These are phyloP conservation scores for Hippophae tibetana DNA, from an alignment of 306 rosid species.

Conservation along the genomic window DNA sequence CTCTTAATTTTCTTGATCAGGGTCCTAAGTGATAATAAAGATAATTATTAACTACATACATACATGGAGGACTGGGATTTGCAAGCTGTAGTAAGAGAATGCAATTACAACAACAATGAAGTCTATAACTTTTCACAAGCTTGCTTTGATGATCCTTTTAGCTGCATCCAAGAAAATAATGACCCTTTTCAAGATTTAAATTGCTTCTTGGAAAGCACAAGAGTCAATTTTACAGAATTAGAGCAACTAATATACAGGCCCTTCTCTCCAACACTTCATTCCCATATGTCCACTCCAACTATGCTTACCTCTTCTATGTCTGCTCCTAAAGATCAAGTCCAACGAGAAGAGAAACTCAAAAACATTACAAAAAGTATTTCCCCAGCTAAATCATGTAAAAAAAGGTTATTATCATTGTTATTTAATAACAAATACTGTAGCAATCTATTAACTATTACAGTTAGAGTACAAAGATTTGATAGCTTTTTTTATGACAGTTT, in stretches of 20 bases:
- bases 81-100: conserved; percentile 70
- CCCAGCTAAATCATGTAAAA: conserved; percentile 22
- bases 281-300: conserved; percentile 30
- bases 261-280: conserved; percentile 36
- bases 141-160: not conserved
- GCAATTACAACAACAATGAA: conserved; percentile 1
- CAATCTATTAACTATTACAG: too few relatives aligned
- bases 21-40: not conserved
- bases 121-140: conserved; percentile 14
- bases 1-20: too few relatives aligned
- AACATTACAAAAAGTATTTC: conserved; percentile 18
- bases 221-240: conserved; percentile 36
- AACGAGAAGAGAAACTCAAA: conserved; percentile 22
- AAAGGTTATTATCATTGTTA: conserved; percentile 24
- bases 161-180: conserved; percentile 25
- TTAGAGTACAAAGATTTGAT: too few relatives aligned
- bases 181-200: conserved; percentile 24
- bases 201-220: conserved; percentile 32
- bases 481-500: too few relatives aligned
- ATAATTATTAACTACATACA: not conserved
- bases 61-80: conserved; percentile 72
- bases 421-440: too few relatives aligned
- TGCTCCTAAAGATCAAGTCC: conserved; percentile 28
- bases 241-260: conserved; percentile 48
- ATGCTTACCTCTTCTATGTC: conserved; percentile 24